Conservation (phyloP, 805 yeast genomes). For the Saturnispora sanitii region DNA sequence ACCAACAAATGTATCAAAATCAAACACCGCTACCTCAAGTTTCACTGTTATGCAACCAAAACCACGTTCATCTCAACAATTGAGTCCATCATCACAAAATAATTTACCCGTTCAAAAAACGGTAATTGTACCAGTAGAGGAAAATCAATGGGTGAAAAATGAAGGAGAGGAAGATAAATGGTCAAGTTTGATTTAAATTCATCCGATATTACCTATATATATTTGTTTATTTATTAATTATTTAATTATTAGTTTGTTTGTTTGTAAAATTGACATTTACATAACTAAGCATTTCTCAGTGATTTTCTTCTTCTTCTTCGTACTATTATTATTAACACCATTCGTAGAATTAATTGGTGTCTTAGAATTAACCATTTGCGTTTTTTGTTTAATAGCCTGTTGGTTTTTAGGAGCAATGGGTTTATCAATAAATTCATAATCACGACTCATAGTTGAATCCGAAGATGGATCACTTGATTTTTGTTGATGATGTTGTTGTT, state of each 20-base stretch:
- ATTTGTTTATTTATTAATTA: not conserved
- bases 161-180: slow-evolving; percentile 9
- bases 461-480: too few relatives aligned
- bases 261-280: not conserved
- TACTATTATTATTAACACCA: too few relatives aligned
- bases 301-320: slow-evolving; percentile 3
- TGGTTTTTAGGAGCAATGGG: too few relatives aligned
- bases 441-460: too few relatives aligned
- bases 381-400: too few relatives aligned
- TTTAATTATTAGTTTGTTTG: not conserved
- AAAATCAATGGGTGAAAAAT: slow-evolving; percentile 13
- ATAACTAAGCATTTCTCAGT: not conserved
- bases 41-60: slow-evolving; percentile 6
- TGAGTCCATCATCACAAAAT: not conserved
- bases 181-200: slow-evolving; percentile 11
- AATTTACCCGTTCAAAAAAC: too few relatives aligned
- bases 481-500: not conserved
- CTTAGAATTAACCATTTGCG: too few relatives aligned
- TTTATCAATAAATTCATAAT: too few relatives aligned
- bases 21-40: not conserved
- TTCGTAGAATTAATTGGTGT: too few relatives aligned
- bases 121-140: slow-evolving; percentile 1
- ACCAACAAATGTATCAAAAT: not conserved
- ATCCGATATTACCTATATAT: not conserved
- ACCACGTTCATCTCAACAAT: not conserved